phyloP scores from a whole-genome alignment of 495 filamentous ascomycete genomes.

The Aspergillus ostianus region DNA sequence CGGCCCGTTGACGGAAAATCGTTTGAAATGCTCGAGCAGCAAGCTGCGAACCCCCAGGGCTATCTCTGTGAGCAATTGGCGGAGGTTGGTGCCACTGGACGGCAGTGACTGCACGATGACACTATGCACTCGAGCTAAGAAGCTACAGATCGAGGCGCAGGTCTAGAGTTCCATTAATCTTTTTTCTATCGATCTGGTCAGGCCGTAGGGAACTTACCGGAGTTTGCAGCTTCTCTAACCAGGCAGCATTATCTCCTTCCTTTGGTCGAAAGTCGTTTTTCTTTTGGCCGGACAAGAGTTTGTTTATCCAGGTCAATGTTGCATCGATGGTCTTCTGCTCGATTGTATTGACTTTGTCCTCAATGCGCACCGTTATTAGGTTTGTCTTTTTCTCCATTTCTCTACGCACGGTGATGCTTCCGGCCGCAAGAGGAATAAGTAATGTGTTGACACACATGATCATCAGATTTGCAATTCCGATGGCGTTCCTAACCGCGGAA shows the following conservation, averaged over 20 bases:
- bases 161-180: conserved; percentile 42
- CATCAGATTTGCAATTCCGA: conserved; percentile 90
- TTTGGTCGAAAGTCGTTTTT: conserved; percentile 91
- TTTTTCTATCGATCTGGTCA: too few relatives aligned
- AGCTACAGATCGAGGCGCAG: conserved; percentile 72
- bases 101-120: conserved; percentile 66
- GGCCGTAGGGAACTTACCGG: conserved; percentile 39
- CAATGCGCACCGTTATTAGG: conserved; percentile 69
- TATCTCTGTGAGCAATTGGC: conserved; percentile 78
- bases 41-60: conserved; percentile 72
- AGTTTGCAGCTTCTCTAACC: conserved; percentile 81
- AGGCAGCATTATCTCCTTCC: conserved; percentile 71
- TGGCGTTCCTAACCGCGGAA: conserved; percentile 70
- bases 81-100: conserved; percentile 68
- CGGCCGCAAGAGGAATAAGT: conserved; percentile 81
- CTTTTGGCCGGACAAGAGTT: conserved; percentile 75
- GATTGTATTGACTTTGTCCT: conserved; percentile 84
- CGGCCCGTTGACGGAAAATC: conserved; percentile 84
- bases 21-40: conserved; percentile 90
- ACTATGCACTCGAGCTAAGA: conserved; percentile 65
- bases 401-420: conserved; percentile 83
- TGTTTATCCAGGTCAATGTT: conserved; percentile 72
- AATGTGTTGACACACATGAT: conserved; percentile 85
- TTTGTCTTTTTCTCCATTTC: conserved; percentile 86
- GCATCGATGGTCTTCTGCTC: conserved; percentile 85